Conservation (phyloP, 1,284 basidiomycete genomes). For the Sanghuangporus baumii region DNA sequence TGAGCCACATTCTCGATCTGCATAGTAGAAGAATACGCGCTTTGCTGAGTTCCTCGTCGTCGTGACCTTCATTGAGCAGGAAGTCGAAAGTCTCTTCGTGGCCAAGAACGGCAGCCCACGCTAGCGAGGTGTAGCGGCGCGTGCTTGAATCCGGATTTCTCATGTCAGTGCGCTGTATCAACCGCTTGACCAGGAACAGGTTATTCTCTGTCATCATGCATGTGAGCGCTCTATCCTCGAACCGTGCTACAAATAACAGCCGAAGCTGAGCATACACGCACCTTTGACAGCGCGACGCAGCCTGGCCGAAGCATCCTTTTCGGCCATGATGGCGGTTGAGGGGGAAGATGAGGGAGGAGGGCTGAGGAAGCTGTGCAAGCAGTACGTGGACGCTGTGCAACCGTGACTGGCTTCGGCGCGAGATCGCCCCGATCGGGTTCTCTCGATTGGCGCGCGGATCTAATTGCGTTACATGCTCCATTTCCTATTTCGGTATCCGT, state of each 20-base stretch:
- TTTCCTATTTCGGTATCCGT: constrained; percentile 1
- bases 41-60: constrained; percentile 84
- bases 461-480: background rate
- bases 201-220: constrained; percentile 70
- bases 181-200: constrained; percentile 80
- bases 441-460: background rate
- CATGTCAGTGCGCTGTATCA: constrained; percentile 77
- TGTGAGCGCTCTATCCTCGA: constrained; percentile 9
- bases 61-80: constrained; percentile 76
- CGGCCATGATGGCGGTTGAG: constrained; percentile 48
- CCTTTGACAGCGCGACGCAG: constrained; percentile 79
- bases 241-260: constrained; percentile 1
- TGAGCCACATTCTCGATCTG: background rate
- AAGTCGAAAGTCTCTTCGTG: constrained; percentile 89
- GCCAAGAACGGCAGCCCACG: constrained; percentile 82
- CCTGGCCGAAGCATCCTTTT: constrained; percentile 71
- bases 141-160: constrained; percentile 78
- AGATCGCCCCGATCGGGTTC: background rate
- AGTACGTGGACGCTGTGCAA: background rate
- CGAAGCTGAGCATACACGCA: constrained; percentile 22
- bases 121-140: constrained; percentile 76
- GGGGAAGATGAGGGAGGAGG: background rate
- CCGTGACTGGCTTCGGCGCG: background rate
- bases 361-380: background rate
- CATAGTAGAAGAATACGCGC: constrained; percentile 40